Evolutionary conservation across 805 yeast genomes (phyloP).

Genomic region (Candida jianshihensis): DNA sequence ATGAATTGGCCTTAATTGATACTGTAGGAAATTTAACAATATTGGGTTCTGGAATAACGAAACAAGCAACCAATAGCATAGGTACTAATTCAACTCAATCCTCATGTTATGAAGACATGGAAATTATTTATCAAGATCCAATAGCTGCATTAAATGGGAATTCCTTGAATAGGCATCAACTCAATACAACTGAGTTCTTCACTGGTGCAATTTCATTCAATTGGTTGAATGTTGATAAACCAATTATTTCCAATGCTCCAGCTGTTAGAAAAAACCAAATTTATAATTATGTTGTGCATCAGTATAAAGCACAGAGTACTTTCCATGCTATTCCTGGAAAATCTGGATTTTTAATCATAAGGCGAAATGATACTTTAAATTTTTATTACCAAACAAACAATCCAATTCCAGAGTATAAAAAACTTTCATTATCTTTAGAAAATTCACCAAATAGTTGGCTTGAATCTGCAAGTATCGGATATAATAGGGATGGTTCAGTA

Average conservation of each 20-base stretch:
- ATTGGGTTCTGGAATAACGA: conserved; percentile 42
- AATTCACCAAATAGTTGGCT: conserved; percentile 21
- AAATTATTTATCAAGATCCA: conserved; percentile 31
- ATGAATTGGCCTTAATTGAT: conserved; percentile 79
- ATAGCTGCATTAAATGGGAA: conserved; percentile 32
- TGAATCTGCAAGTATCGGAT: conserved; percentile 43
- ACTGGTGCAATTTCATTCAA: conserved; percentile 37
- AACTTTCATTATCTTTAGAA: conserved; percentile 27
- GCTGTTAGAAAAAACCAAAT: conserved; percentile 35
- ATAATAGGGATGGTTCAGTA: conserved; percentile 38
- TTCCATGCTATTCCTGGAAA: conserved; percentile 63
- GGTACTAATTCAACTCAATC: conserved; percentile 21
- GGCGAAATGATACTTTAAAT: conserved; percentile 54
- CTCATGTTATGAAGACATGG: conserved; percentile 21
- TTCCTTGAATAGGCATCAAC: conserved; percentile 3
- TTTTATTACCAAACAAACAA: conserved; percentile 56
- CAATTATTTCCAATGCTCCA: conserved; percentile 52
- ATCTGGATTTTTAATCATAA: conserved; percentile 62
- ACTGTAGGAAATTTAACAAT: conserved; percentile 59
- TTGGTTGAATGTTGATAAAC: conserved; percentile 74
- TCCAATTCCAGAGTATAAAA: conserved; percentile 51
- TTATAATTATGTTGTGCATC: conserved; percentile 52
- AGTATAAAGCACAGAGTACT: conserved; percentile 52
- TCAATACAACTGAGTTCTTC: conserved; percentile 19
- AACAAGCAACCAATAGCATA: conserved; percentile 24